Conservation (phyloP, 2,329 filamentous ascomycete species). For the Zymoseptoria crescenta region DNA sequence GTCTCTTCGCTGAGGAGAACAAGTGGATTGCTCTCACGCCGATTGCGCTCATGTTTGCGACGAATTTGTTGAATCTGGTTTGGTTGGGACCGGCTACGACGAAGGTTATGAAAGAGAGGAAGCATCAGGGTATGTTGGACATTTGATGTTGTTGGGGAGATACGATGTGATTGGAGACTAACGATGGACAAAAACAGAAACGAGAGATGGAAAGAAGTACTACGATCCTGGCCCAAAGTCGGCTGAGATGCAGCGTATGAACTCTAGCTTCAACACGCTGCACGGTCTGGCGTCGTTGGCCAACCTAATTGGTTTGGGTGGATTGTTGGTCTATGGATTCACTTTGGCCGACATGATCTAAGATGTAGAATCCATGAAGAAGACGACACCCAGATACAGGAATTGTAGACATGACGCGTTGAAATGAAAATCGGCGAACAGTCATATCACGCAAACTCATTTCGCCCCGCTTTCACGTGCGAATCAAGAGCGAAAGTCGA, state of each 20-base stretch:
- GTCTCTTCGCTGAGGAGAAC: conserved; percentile 52
- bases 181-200: conserved; percentile 46
- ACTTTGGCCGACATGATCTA: conserved; percentile 57
- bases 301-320: conserved; percentile 64
- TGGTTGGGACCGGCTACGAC: conserved; percentile 69
- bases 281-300: conserved; percentile 76
- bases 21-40: conserved; percentile 59
- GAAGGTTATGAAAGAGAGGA: conserved; percentile 64
- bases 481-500: neutral
- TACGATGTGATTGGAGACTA: conserved; percentile 1
- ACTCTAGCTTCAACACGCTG: conserved; percentile 67
- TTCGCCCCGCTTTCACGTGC: too few relatives aligned
- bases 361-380: neutral
- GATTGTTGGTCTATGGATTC: conserved; percentile 69
- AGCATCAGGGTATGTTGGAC: conserved; percentile 60
- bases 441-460: neutral
- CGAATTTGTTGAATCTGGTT: conserved; percentile 61
- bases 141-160: neutral
- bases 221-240: conserved; percentile 74
- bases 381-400: neutral
- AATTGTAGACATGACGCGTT: neutral
- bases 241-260: conserved; percentile 72
- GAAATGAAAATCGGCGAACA: neutral
- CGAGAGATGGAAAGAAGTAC: conserved; percentile 79
- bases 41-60: conserved; percentile 61